A percentile compares a stretch with the other conserved stretches of the same genome.
Evolutionary conservation across 495 filamentous ascomycete species (phyloP).

Genomic region (Aspergillus coremiiformis): DNA sequence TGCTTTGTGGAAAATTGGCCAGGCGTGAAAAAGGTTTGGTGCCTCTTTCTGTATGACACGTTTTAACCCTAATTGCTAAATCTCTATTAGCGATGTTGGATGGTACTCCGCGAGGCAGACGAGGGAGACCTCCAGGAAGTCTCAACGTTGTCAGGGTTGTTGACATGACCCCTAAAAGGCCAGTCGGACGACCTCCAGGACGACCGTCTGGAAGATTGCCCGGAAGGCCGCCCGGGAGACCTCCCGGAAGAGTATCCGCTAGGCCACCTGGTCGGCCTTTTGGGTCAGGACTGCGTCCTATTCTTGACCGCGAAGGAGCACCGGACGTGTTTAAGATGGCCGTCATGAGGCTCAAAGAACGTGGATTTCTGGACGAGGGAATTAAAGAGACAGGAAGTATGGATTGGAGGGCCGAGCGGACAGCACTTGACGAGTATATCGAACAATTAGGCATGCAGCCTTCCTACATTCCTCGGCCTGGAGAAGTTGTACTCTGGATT

Average conservation of each 20-base stretch:
- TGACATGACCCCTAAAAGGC: not conserved
- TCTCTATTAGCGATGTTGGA: not conserved
- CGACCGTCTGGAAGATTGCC: not conserved
- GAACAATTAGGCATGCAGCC: constrained; percentile 34
- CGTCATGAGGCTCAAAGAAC: constrained; percentile 40
- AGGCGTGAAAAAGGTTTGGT: constrained; percentile 9
- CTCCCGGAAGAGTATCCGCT: constrained; percentile 7
- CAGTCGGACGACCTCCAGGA: not conserved
- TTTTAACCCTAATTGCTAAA: not conserved
- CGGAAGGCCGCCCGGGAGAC: constrained; percentile 7
- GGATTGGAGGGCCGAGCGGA: constrained; percentile 47
- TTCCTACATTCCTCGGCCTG: constrained; percentile 47
- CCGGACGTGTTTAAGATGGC: constrained; percentile 46
- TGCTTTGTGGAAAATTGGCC: constrained; percentile 26
- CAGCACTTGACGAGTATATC: constrained; percentile 29
- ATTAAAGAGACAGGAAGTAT: constrained; percentile 43
- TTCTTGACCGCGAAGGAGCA: constrained; percentile 33
- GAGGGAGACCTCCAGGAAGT: constrained; percentile 13
- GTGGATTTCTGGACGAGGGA: constrained; percentile 30
- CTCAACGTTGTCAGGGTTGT: not conserved
- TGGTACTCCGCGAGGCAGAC: constrained; percentile 9
- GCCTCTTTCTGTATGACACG: not conserved
- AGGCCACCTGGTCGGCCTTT: not conserved
- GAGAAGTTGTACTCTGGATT: constrained; percentile 53
- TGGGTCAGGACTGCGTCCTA: not conserved